Conservation (phyloP, 2,329 filamentous ascomycete genomes). For the Phoma sp. region DNA sequence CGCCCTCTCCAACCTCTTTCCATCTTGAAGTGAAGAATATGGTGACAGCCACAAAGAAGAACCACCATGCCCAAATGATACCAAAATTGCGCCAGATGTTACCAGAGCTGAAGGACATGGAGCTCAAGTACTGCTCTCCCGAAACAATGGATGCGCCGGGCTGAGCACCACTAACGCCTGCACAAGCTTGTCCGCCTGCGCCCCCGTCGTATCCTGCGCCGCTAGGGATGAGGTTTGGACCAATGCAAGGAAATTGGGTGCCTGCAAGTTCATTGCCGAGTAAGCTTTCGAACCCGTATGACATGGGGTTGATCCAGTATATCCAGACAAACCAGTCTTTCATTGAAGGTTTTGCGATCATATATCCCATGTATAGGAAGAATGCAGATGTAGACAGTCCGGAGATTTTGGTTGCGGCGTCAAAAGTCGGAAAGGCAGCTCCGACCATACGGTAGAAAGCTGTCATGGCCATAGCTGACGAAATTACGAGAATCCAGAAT, state of each 20-base stretch:
- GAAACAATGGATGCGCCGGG: slow-evolving; percentile 50
- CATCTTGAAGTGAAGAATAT: slow-evolving; percentile 58
- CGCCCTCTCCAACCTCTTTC: slow-evolving; percentile 61
- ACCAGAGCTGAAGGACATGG: slow-evolving; percentile 2
- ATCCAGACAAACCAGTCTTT: slow-evolving; percentile 81
- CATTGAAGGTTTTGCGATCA: slow-evolving; percentile 64
- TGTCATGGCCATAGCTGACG: slow-evolving; percentile 63
- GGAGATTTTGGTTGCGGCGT: slow-evolving; percentile 60
- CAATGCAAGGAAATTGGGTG: too few relatives aligned
- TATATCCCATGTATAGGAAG: slow-evolving; percentile 63
- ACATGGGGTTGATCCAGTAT: slow-evolving; percentile 77
- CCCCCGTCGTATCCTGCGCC: too few relatives aligned
- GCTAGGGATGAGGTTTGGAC: too few relatives aligned
- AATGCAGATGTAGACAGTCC: slow-evolving; percentile 62
- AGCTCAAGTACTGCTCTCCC: slow-evolving; percentile 63
- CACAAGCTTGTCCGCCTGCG: too few relatives aligned
- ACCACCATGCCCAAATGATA: slow-evolving; percentile 51
- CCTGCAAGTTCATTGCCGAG: too few relatives aligned
- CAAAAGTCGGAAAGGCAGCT: slow-evolving; percentile 67
- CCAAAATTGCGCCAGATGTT: slow-evolving; percentile 50
- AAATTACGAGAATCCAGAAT: slow-evolving; percentile 71
- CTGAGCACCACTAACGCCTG: too few relatives aligned
- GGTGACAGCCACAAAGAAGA: slow-evolving; percentile 59
- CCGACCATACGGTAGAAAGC: slow-evolving; percentile 81
- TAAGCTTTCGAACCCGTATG: slow-evolving; percentile 73